These are phyloP conservation scores for Crithidia bombi DNA, from an alignment of 208 protist species.

Conservation along the genomic window DNA sequence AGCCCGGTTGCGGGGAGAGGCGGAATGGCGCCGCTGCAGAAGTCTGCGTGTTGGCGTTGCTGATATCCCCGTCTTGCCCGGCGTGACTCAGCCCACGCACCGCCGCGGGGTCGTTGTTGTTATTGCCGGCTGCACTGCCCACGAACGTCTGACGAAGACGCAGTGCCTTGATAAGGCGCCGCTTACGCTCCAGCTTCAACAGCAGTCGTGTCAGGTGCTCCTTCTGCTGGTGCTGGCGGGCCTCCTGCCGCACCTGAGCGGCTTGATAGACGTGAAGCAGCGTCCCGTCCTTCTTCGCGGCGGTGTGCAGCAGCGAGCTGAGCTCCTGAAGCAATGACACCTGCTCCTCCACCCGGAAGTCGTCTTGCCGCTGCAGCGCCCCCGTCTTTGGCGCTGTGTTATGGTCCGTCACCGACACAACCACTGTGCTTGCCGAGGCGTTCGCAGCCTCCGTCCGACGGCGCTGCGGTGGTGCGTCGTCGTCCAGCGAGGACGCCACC, in stretches of 20 bases:
- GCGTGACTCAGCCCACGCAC: slow-evolving; percentile 12
- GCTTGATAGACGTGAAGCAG: slow-evolving; percentile 56
- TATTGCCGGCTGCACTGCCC: background rate
- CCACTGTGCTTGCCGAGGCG: background rate
- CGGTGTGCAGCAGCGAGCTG: slow-evolving; percentile 52
- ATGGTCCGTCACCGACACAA: background rate
- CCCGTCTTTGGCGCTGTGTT: no score
- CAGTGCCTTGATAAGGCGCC: slow-evolving; percentile 28
- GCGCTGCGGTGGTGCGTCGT: background rate
- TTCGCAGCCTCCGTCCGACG: background rate
- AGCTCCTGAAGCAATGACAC: slow-evolving; percentile 44
- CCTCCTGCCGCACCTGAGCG: slow-evolving; percentile 43
- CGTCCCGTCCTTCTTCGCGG: slow-evolving; percentile 59
- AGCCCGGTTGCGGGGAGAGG: slow-evolving; percentile 28
- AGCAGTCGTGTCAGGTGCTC: slow-evolving; percentile 28
- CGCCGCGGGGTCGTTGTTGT: background rate
- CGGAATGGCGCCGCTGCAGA: background rate
- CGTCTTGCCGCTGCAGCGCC: background rate
- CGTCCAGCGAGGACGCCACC: no score
- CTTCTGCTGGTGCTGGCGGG: slow-evolving; percentile 24
- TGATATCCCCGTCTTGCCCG: slow-evolving; percentile 13
- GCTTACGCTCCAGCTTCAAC: slow-evolving; percentile 33
- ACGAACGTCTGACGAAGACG: slow-evolving; percentile 26
- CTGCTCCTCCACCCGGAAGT: slow-evolving; percentile 29
- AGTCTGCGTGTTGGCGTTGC: slow-evolving; percentile 11